A percentile compares a stretch with the other conserved stretches of the same genome.
phyloP scores from a whole-genome alignment of 495 filamentous ascomycete species.

The Diplogelasinospora grovesii region DNA sequence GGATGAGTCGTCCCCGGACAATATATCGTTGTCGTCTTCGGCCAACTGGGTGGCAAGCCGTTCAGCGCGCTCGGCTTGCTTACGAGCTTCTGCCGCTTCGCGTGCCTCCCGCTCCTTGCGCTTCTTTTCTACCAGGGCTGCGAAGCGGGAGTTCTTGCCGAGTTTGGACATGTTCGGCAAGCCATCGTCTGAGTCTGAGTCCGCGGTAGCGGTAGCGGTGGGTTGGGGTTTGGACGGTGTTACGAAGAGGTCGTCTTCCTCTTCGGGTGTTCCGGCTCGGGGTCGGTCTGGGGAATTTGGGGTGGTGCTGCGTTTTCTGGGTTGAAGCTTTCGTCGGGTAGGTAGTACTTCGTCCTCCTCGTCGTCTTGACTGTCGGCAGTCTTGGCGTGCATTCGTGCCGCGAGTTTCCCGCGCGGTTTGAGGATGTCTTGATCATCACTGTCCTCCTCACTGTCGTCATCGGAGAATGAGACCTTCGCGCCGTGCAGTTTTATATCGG shows the following conservation, averaged over 20 bases:
- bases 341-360: constrained; percentile 15
- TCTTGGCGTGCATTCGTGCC: constrained; percentile 51
- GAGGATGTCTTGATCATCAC: constrained; percentile 36
- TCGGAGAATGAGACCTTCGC: no score
- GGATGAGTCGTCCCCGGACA: constrained; percentile 44
- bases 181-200: constrained; percentile 39
- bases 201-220: constrained; percentile 9
- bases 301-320: constrained; percentile 30
- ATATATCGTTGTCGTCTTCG: constrained; percentile 23
- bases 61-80: constrained; percentile 45
- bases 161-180: constrained; percentile 36
- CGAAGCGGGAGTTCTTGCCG: constrained; percentile 50
- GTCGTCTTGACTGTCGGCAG: constrained; percentile 15
- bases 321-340: constrained; percentile 26
- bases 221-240: constrained; percentile 28
- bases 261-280: constrained; percentile 19
- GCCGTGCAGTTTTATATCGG: no score
- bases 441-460: not conserved
- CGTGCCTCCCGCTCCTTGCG: constrained; percentile 60
- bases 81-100: constrained; percentile 49
- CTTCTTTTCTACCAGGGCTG: constrained; percentile 64
- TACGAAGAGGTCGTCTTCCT: constrained; percentile 37
- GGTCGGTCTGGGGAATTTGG: constrained; percentile 23
- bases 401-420: constrained; percentile 66
- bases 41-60: constrained; percentile 31